phyloP scores from a whole-genome alignment of 371 early-diverging fungal species.

The Scutellospora calospora region DNA sequence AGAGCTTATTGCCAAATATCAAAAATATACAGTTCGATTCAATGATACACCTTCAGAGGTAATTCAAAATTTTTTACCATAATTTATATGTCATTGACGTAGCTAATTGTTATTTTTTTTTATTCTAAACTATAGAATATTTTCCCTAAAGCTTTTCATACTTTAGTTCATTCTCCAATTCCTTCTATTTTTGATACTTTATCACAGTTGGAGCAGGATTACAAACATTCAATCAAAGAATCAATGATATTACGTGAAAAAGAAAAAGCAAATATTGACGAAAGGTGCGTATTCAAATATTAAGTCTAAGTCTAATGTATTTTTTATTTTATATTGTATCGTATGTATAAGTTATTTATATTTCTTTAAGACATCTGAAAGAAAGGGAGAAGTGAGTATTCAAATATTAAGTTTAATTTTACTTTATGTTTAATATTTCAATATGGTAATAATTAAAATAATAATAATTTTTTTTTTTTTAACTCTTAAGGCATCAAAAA shows the following conservation, averaged over 20 bases:
- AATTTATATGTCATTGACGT: background rate
- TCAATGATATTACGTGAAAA: slow-evolving; percentile 55
- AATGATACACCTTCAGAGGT: slow-evolving; percentile 62
- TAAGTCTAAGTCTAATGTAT: background rate
- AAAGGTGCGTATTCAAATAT: background rate
- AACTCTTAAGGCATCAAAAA: background rate
- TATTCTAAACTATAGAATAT: slow-evolving; percentile 60
- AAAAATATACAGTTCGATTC: slow-evolving; percentile 56
- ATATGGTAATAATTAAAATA: background rate
- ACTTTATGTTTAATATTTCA: background rate
- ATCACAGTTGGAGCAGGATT: slow-evolving; percentile 71
- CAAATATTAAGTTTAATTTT: background rate
- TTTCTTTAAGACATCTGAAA: too few relatives aligned
- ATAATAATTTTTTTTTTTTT: background rate
- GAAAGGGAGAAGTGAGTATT: too few relatives aligned
- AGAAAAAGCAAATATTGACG: slow-evolving; percentile 48
- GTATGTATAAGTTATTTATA: background rate
- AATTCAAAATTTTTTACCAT: background rate
- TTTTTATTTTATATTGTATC: background rate
- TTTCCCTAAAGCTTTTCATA: slow-evolving; percentile 78
- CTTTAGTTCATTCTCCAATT: slow-evolving; percentile 73
- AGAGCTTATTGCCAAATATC: slow-evolving; percentile 54
- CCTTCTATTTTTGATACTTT: slow-evolving; percentile 72
- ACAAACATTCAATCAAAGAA: slow-evolving; percentile 69
- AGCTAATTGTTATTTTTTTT: background rate